A percentile compares a stretch with the other conserved stretches of the same genome.
Conservation (phyloP, 768 basidiomycete species). For the Rhodocollybia butyracea region DNA sequence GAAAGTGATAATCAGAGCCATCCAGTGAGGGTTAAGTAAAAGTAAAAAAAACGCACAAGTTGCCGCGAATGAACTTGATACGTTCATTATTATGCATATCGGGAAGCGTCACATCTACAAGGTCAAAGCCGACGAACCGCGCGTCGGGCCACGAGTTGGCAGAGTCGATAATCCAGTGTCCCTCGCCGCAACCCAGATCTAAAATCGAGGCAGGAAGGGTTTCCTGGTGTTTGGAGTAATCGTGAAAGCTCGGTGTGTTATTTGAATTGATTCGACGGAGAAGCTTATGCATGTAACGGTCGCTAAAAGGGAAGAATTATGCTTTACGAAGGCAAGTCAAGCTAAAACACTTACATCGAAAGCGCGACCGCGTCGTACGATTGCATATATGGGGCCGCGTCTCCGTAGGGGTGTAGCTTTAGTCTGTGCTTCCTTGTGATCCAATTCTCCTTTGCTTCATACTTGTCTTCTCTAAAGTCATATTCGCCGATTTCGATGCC, state of each 20-base stretch:
- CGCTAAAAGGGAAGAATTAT: slow-evolving; percentile 37
- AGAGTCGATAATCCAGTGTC: slow-evolving; percentile 65
- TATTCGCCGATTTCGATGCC: slow-evolving; percentile 15
- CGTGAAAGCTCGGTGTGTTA: slow-evolving; percentile 59
- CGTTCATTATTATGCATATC: slow-evolving; percentile 35
- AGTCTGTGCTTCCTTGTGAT: slow-evolving; percentile 34
- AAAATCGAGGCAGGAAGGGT: slow-evolving; percentile 54
- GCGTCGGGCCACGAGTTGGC: slow-evolving; percentile 59
- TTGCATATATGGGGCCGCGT: slow-evolving; percentile 61
- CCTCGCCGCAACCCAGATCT: slow-evolving; percentile 75
- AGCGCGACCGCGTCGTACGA: slow-evolving; percentile 53
- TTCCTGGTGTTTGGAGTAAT: slow-evolving; percentile 31
- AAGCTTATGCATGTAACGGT: slow-evolving; percentile 53
- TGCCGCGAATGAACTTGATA: slow-evolving; percentile 53
- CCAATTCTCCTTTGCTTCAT: slow-evolving; percentile 31
- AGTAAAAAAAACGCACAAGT: slow-evolving; percentile 52
- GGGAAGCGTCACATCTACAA: slow-evolving; percentile 46
- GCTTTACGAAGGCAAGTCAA: slow-evolving; percentile 4
- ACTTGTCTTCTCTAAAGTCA: slow-evolving; percentile 13
- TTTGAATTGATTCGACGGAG: slow-evolving; percentile 51
- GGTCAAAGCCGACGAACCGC: slow-evolving; percentile 62
- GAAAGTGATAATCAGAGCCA: background rate
- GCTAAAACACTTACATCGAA: slow-evolving; percentile 48
- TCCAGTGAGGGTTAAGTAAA: background rate
- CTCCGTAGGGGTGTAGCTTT: slow-evolving; percentile 52